phyloP scores from a whole-genome alignment of 306 rosid genomes.

The Prinsepia uniflora region DNA sequence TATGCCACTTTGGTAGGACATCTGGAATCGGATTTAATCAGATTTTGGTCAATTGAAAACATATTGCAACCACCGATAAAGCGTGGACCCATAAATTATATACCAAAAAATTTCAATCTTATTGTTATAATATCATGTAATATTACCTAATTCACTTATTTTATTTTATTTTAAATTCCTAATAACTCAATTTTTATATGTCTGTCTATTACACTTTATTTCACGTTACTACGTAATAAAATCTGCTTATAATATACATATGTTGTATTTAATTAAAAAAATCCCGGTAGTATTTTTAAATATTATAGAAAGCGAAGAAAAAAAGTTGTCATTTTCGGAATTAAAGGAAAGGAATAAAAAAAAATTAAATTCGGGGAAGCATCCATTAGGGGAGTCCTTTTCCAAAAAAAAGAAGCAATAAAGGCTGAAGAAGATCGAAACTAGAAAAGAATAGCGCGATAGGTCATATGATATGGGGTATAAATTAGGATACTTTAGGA shows the following conservation, averaged over 20 bases:
- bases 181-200: too few relatives aligned
- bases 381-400: not conserved
- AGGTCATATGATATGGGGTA: too few relatives aligned
- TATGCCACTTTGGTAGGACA: too few relatives aligned
- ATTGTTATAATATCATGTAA: too few relatives aligned
- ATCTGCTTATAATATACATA: too few relatives aligned
- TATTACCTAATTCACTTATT: too few relatives aligned
- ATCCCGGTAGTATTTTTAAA: too few relatives aligned
- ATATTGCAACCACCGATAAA: not conserved
- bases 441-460: not conserved
- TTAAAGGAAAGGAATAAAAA: not conserved
- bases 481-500: too few relatives aligned
- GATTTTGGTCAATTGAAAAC: not conserved
- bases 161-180: too few relatives aligned
- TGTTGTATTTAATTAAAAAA: too few relatives aligned
- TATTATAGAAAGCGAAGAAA: not conserved
- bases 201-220: too few relatives aligned
- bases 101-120: not conserved
- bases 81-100: not conserved
- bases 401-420: slow-evolving; percentile 36
- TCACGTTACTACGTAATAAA: too few relatives aligned
- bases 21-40: not conserved
- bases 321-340: not conserved
- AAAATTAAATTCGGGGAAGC: not conserved
- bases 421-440: slow-evolving; percentile 39